Evolutionary conservation across 2,329 filamentous ascomycete species (phyloP).

Genomic region (Fusarium agapanthi): DNA sequence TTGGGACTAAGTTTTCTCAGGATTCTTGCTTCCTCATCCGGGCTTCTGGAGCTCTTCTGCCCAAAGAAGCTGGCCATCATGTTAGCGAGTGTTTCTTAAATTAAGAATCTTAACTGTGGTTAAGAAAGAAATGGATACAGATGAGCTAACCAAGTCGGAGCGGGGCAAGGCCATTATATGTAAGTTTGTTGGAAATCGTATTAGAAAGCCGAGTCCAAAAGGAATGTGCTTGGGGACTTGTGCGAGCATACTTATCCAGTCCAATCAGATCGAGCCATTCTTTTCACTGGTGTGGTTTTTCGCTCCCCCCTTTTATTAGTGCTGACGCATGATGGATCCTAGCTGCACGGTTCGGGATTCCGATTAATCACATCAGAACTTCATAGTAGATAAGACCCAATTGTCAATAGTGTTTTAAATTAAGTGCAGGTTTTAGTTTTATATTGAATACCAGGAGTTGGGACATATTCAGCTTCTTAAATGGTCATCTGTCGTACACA

Average conservation of each 20-base stretch:
- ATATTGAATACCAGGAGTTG: accelerated
- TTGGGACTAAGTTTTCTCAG: background rate
- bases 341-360: background rate
- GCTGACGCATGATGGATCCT: background rate
- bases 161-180: background rate
- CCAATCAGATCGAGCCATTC: background rate
- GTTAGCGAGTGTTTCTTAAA: accelerated
- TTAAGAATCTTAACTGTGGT: accelerated
- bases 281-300: background rate
- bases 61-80: background rate
- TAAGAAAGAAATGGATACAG: background rate
- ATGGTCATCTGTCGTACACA: accelerated
- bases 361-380: background rate
- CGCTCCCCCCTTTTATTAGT: background rate
- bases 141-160: background rate
- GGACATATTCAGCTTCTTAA: too few species aligned
- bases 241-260: background rate
- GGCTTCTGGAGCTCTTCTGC: background rate
- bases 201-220: background rate
- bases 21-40: background rate
- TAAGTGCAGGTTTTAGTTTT: accelerated
- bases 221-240: background rate
- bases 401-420: too few species aligned
- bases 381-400: too few species aligned
- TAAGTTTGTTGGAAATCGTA: background rate